phyloP scores from a whole-genome alignment of 176 grass and related monocot genomes.

The Melocanna baccifera region DNA sequence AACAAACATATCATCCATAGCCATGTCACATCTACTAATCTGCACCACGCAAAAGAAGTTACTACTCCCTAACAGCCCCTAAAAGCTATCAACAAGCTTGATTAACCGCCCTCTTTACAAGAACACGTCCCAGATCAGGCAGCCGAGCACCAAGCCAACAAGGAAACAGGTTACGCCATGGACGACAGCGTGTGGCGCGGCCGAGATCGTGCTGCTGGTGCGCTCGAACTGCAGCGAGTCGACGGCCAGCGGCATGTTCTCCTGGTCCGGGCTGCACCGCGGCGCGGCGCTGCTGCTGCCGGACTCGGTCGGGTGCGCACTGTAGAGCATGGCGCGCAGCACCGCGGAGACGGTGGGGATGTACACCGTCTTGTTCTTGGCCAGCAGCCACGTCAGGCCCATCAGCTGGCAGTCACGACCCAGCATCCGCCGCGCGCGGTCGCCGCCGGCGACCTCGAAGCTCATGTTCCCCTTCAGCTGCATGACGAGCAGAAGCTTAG shows the following conservation, averaged over 20 bases:
- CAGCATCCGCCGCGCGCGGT: slow-evolving; percentile 74
- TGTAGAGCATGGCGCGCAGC: slow-evolving; percentile 91
- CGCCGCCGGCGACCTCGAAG: slow-evolving; percentile 40
- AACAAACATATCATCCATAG: not conserved
- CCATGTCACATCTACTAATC: slow-evolving; percentile 1
- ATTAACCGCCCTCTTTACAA: not conserved
- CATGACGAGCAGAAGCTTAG: not conserved
- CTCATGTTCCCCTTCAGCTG: slow-evolving; percentile 66
- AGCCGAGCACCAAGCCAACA: slow-evolving; percentile 22
- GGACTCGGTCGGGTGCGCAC: slow-evolving; percentile 45
- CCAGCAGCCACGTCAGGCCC: slow-evolving; percentile 95
- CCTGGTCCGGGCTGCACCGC: slow-evolving; percentile 84
- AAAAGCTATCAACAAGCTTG: slow-evolving; percentile 45
- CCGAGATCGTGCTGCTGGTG: slow-evolving; percentile 29
- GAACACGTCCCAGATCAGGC: slow-evolving; percentile 8
- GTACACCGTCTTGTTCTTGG: slow-evolving; percentile 82
- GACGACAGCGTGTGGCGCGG: not conserved
- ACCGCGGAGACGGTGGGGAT: slow-evolving; percentile 98
- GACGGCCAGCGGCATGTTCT: slow-evolving; percentile 97
- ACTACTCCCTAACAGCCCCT: not conserved
- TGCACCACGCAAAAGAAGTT: slow-evolving; percentile 44
- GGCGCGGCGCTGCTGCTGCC: not conserved
- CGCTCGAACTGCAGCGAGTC: slow-evolving; percentile 91
- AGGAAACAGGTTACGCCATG: not conserved
- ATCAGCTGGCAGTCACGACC: slow-evolving; percentile 99